Base-by-base conservation (phyloP, 1,284 basidiomycete species). In the Neolentinus lepideus region DNA sequence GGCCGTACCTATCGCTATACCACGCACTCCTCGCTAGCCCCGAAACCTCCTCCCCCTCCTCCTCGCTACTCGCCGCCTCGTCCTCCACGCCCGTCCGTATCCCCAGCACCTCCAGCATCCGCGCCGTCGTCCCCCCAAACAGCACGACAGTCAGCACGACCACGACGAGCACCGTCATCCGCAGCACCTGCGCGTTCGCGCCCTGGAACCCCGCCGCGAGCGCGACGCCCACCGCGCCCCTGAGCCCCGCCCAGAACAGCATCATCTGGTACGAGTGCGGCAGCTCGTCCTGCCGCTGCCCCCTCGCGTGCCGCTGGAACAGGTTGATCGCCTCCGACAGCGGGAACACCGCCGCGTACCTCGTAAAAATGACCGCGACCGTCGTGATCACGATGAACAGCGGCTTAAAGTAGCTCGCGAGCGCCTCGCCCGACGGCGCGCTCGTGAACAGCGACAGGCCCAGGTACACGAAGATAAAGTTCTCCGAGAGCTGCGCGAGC, bases 391-490 rank as follows among this genome's bases (percentile, higher is more conserved):
- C 76, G 69, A 99, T 97, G 75, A 99, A 97, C 8, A 99, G 73
- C 0, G 96, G 96, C 70, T 98, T 98, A 73, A 98, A 92, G 62
- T 97, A 90, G 67, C 84, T 81, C 72, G 87, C 83, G 24, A 81
- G 90, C 60, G 78, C 89, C 73, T 81, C 92, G 61, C 69, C 75
- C 1, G 80, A 78, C 1, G 88, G 87, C 1, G 87, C 78, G 56
- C 79, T 83, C 6, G 96, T 99, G 78, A 99, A 99, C 16, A 99
- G 80, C 48, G 92, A 92, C 61, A 99, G 81, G 22, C 97, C 97
- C 60, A 99, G 89, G 71, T 99, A 99, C 67, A 99, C 95, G 76
- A 99, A 99, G 72, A 99, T 98, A 69, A 99, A 99, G 71, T 99
- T 99, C 74, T 99, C 97, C 24, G 92, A 94, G 22, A 99, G 83